These are phyloP conservation scores for Didymella segeticola DNA, from an alignment of 2,329 filamentous ascomycete species.

Conservation along the genomic window DNA sequence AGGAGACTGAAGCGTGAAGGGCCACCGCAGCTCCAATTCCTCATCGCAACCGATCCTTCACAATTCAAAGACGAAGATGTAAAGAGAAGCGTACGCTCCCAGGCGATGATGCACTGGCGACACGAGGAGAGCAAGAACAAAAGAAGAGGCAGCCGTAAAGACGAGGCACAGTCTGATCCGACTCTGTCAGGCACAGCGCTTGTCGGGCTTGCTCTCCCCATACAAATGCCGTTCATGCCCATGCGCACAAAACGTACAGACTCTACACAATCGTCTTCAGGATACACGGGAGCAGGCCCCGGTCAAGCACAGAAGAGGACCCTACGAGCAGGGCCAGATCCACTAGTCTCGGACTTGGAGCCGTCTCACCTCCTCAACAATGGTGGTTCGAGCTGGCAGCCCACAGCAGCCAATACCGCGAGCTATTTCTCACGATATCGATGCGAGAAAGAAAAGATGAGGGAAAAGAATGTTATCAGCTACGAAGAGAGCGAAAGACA, in stretches of 20 bases:
- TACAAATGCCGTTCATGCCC: not conserved
- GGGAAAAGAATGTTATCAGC: conserved; percentile 11
- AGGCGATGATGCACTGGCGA: conserved; percentile 43
- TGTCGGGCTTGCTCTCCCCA: not conserved
- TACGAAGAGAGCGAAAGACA: conserved; percentile 28
- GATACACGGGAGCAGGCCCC: not conserved
- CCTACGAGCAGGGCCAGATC: not conserved
- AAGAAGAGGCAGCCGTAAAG: conserved; percentile 8
- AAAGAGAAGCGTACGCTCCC: conserved; percentile 41
- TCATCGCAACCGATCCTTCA: conserved; percentile 38
- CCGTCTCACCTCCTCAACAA: not conserved
- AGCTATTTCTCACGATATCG: conserved; percentile 1
- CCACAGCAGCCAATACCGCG: not conserved
- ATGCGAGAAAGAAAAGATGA: not conserved
- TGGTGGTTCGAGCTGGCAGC: conserved; percentile 2
- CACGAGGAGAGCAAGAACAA: conserved; percentile 24
- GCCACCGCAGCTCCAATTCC: conserved; percentile 38
- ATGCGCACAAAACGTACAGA: not conserved
- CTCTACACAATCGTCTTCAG: not conserved
- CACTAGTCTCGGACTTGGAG: not conserved
- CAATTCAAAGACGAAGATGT: conserved; percentile 39
- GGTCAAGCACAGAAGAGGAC: not conserved
- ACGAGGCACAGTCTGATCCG: not conserved
- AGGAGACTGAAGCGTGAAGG: conserved; percentile 33
- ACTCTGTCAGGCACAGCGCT: not conserved